Evolutionary conservation across 306 rosid genomes (phyloP).

Genomic region (Trichosanthes truncata): DNA sequence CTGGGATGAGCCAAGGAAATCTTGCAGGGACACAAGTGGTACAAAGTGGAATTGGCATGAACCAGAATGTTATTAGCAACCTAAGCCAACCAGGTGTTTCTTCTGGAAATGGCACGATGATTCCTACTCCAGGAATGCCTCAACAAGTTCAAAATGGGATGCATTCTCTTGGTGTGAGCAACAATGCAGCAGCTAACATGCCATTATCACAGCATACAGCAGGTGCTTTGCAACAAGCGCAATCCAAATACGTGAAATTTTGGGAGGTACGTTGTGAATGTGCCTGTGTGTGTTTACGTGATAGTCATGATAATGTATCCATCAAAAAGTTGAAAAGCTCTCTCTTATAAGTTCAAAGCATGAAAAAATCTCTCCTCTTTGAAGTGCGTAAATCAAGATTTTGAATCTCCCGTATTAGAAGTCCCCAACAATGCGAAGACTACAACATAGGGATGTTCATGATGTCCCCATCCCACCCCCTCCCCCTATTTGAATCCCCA

Average conservation of each 20-base stretch:
- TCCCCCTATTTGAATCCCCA: neutral
- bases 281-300: neutral
- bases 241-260: conserved; percentile 86
- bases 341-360: neutral
- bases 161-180: conserved; percentile 54
- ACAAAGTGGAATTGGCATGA: conserved; percentile 76
- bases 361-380: neutral
- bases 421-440: neutral
- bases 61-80: conserved; percentile 62
- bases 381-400: neutral
- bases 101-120: conserved; percentile 87
- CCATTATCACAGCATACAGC: conserved; percentile 64
- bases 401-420: neutral
- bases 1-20: conserved; percentile 76
- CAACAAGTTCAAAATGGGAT: conserved; percentile 71
- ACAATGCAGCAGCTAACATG: conserved; percentile 53
- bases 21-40: conserved; percentile 63
- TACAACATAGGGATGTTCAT: neutral
- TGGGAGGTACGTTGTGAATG: conserved; percentile 72
- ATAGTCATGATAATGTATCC: neutral
- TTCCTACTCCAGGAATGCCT: conserved; percentile 95
- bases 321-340: neutral
- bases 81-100: conserved; percentile 68
- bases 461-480: neutral
- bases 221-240: conserved; percentile 54